These are phyloP conservation scores for Poteriospumella lacustris DNA, from an alignment of 108 stramenopile genomes.

Conservation along the genomic window DNA sequence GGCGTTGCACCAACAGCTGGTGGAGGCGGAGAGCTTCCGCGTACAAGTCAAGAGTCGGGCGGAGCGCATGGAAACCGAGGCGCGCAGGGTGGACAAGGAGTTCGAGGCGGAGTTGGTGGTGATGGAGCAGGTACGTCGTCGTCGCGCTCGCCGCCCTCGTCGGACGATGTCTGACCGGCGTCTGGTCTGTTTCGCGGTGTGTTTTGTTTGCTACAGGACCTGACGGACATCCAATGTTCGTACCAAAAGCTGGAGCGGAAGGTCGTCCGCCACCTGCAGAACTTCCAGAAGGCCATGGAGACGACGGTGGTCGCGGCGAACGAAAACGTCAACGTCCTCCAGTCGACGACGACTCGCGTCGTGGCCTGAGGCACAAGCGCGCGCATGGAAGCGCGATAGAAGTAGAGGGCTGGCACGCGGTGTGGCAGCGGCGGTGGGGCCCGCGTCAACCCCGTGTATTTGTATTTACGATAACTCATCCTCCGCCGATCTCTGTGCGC, in stretches of 20 bases:
- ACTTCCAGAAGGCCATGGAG: background rate
- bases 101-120: background rate
- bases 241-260: background rate
- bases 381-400: too few species aligned
- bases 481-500: too few species aligned
- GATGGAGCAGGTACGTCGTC: background rate
- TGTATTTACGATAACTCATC: too few species aligned
- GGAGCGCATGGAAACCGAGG: background rate
- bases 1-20: background rate
- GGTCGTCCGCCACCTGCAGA: background rate
- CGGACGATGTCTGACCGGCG: background rate
- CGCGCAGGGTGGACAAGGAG: background rate
- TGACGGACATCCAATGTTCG: background rate
- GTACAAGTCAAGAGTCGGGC: background rate
- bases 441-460: too few species aligned
- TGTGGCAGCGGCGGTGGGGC: too few species aligned
- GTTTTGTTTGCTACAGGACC: too few species aligned
- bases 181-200: too few species aligned
- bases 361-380: too few species aligned
- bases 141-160: background rate
- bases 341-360: too few species aligned
- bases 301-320: too few species aligned
- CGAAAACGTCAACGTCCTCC: too few species aligned
- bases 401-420: too few species aligned
- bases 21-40: conserved; percentile 23